Evolutionary conservation across 2,329 filamentous ascomycete genomes (phyloP).

Genomic region (Penicillium sp.): DNA sequence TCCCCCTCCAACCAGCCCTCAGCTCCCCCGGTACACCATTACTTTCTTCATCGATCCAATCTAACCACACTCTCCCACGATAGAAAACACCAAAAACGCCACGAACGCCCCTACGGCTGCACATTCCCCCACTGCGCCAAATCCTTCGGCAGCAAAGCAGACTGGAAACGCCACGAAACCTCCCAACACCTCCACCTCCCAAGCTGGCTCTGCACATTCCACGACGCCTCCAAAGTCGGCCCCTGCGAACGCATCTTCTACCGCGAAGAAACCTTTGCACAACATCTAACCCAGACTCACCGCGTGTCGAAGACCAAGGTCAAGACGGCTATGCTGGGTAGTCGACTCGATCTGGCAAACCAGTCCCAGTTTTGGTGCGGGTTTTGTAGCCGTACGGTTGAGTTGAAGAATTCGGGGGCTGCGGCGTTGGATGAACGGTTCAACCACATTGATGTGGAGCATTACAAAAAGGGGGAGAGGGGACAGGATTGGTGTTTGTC

Average conservation of each 20-base stretch:
- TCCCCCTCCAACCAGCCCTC: not conserved
- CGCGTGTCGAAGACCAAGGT: slow-evolving; percentile 7
- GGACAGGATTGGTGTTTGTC: slow-evolving; percentile 41
- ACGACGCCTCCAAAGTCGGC: slow-evolving; percentile 27
- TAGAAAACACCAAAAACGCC: slow-evolving; percentile 84
- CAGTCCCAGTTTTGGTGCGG: slow-evolving; percentile 82
- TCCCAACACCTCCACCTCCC: slow-evolving; percentile 74
- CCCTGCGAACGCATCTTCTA: slow-evolving; percentile 64
- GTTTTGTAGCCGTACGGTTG: slow-evolving; percentile 68
- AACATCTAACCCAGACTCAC: slow-evolving; percentile 62
- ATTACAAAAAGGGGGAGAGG: slow-evolving; percentile 46
- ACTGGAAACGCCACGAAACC: slow-evolving; percentile 91
- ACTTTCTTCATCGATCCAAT: not conserved
- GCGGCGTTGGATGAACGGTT: slow-evolving; percentile 65
- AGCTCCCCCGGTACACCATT: too few relatives aligned
- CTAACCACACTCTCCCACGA: slow-evolving; percentile 4
- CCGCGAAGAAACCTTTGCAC: slow-evolving; percentile 61
- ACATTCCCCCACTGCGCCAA: slow-evolving; percentile 72
- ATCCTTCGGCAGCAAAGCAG: slow-evolving; percentile 86
- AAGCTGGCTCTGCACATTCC: slow-evolving; percentile 69
- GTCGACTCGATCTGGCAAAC: slow-evolving; percentile 66
- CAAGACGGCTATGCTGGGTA: slow-evolving; percentile 34
- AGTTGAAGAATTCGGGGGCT: slow-evolving; percentile 53
- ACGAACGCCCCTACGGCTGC: slow-evolving; percentile 79
- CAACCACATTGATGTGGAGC: slow-evolving; percentile 71